Percentiles rank a stretch among this genome's conserved stretches.
phyloP scores from a whole-genome alignment of 768 basidiomycete species.

The Exidia glandulosa region DNA sequence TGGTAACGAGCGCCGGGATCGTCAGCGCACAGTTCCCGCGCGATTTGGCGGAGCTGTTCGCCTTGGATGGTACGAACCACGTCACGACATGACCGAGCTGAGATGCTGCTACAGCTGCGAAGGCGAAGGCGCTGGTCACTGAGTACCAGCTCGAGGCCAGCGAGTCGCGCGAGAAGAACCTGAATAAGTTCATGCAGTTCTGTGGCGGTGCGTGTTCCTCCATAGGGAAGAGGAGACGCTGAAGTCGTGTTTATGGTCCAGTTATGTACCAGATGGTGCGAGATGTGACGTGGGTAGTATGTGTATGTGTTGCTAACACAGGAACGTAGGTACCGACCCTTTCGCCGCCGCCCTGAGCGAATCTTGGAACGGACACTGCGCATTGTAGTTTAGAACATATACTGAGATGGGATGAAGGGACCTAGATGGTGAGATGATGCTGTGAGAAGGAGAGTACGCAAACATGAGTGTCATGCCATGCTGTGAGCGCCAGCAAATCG shows the following conservation, averaged over 20 bases:
- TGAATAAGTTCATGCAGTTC: slow-evolving; percentile 47
- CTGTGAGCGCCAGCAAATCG: neutral
- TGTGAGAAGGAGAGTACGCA: no score
- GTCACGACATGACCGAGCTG: no score
- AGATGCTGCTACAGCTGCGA: slow-evolving; percentile 2
- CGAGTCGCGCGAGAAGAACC: slow-evolving; percentile 33
- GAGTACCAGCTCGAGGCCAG: slow-evolving; percentile 27
- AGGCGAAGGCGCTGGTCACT: slow-evolving; percentile 16
- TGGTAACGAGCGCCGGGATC: slow-evolving; percentile 36
- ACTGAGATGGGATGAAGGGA: no score
- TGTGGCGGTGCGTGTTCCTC: slow-evolving; percentile 28
- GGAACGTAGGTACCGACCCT: no score
- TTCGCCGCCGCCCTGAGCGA: no score
- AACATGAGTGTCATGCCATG: neutral
- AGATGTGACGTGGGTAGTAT: neutral
- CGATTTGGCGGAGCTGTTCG: slow-evolving; percentile 39
- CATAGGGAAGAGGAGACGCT: neutral
- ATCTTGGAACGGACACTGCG: no score
- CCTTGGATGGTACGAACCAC: slow-evolving; percentile 41
- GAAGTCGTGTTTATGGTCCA: neutral
- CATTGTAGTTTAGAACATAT: no score
- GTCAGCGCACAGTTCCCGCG: slow-evolving; percentile 41
- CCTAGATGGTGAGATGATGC: no score
- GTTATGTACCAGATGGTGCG: slow-evolving; percentile 40
- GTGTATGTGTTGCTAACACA: neutral